Evolutionary conservation across 2,329 filamentous ascomycete genomes (phyloP).

Genomic region (Exophiala sideris): DNA sequence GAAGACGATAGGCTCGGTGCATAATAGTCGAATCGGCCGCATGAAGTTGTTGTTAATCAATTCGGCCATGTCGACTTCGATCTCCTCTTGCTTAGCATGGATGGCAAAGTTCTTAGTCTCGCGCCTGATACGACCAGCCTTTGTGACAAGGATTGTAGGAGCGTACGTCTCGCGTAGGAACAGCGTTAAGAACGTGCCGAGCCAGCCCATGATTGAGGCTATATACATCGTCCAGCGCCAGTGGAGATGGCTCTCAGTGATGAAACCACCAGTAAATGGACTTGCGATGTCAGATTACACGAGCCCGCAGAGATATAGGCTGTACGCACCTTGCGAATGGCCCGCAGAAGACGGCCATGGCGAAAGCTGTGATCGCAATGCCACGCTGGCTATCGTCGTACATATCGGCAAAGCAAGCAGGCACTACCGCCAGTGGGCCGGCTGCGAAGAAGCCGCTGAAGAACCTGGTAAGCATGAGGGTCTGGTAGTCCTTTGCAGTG

Average conservation of each 20-base stretch:
- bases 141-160: slow-evolving; percentile 50
- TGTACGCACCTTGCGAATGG: slow-evolving; percentile 27
- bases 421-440: slow-evolving; percentile 66
- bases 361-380: slow-evolving; percentile 64
- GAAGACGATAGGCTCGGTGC: slow-evolving; percentile 51
- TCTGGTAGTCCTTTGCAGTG: slow-evolving; percentile 63
- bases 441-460: slow-evolving; percentile 40
- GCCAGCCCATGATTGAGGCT: slow-evolving; percentile 56
- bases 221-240: slow-evolving; percentile 68
- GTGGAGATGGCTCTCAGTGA: slow-evolving; percentile 51
- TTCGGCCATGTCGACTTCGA: slow-evolving; percentile 35
- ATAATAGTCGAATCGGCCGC: slow-evolving; percentile 47
- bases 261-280: slow-evolving; percentile 58
- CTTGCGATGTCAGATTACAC: slow-evolving; percentile 32
- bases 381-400: slow-evolving; percentile 59
- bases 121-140: slow-evolving; percentile 47
- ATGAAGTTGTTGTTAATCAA: slow-evolving; percentile 42
- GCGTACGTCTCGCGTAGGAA: slow-evolving; percentile 60
- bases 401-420: slow-evolving; percentile 65
- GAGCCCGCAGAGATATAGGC: too few relatives aligned
- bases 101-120: slow-evolving; percentile 46
- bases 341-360: slow-evolving; percentile 39
- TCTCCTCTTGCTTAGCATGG: slow-evolving; percentile 42
- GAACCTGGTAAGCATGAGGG: slow-evolving; percentile 63
- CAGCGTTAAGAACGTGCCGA: slow-evolving; percentile 42